Base-by-base conservation (phyloP, 2,329 filamentous ascomycete species). In the Trichoderma atrobrunneum region DNA sequence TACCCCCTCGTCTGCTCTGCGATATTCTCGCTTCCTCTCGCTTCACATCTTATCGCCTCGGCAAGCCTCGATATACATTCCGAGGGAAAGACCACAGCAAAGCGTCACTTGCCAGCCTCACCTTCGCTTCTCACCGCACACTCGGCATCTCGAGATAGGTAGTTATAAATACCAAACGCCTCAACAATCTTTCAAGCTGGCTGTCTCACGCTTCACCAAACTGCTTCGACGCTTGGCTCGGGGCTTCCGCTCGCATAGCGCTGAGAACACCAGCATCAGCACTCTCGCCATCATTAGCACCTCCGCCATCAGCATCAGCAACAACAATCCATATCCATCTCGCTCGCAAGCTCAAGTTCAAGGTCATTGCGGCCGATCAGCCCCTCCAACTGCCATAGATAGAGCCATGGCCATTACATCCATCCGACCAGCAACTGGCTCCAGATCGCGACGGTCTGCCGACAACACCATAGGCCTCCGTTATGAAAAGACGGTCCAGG, bases 401-500 rank as follows among this genome's bases (percentile, higher is more conserved):
- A 36, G 34, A 56, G 39, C 60, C 48, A 72, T 69, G 71, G 39
- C 51, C 62, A n/a, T 83, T 74, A 77, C 81, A 72, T 86, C 82
- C 75, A 78, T 83, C 77, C 84, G 85, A 75, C 79, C 82, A 74
- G 84, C 79, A 76, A 80, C 78, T 74, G 80, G 81, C 73, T 78
- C 84, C 21, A 75, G 79, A 73, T 78, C 84, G 24, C 76, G 76
- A 57, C 78, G 76, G 72, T 73, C 77, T 21, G 78, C 78, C 39
- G 87, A 88, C 75, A 81, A 79, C 74, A 79, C 90, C 75, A 83
- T 90, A 72, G 85, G 85, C 62, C 77, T 91, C 70, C 86, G 87
- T 72, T 91, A 91, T 81, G 89, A 91, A 77, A 85, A 90, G 79
- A 88, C 87, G 43, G 81, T 85, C 65, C 85, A 87, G 76, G 87